Evolutionary conservation across 345 rosid genomes (phyloP).

Genomic region (Sonneratia caseolaris): DNA sequence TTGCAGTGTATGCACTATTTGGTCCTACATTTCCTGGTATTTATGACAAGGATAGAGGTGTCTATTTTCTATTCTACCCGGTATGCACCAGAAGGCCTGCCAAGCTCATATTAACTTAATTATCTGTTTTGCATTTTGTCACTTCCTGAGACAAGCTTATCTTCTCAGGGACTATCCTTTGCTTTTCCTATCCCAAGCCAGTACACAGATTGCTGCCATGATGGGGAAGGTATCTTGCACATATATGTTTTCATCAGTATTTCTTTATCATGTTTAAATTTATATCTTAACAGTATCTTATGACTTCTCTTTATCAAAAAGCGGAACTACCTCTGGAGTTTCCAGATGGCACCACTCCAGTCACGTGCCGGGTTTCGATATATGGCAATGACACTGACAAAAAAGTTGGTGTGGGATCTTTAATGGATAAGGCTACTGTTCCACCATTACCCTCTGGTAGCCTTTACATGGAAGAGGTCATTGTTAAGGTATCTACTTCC

Average conservation of each 20-base stretch:
- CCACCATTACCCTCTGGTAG: conserved; percentile 73
- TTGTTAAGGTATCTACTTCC: conserved; percentile 43
- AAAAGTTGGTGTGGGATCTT: conserved; percentile 80
- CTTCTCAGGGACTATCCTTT: conserved; percentile 81
- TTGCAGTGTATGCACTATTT: conserved; percentile 81
- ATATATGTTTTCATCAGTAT: neutral
- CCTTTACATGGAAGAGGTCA: conserved; percentile 91
- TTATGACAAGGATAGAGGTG: conserved; percentile 80
- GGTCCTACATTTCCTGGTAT: conserved; percentile 96
- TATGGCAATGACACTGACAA: conserved; percentile 74
- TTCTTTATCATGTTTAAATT: conserved; percentile 6
- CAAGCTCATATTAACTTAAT: neutral
- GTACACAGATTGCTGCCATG: conserved; percentile 76
- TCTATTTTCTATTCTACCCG: conserved; percentile 83
- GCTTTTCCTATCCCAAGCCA: conserved; percentile 93
- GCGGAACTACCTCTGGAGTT: conserved; percentile 94
- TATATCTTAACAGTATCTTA: conserved; percentile 6
- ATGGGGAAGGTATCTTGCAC: conserved; percentile 55
- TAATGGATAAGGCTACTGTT: conserved; percentile 74
- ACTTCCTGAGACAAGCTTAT: conserved; percentile 2
- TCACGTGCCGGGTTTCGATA: conserved; percentile 85
- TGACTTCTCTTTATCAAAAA: conserved; percentile 17
- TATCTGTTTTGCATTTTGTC: neutral
- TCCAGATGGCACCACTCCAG: conserved; percentile 98
- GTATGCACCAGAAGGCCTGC: conserved; percentile 28